A percentile compares a stretch with the other conserved stretches of the same genome.
phyloP scores from a whole-genome alignment of 176 grass and related monocot species.

The Carex littledalei region DNA sequence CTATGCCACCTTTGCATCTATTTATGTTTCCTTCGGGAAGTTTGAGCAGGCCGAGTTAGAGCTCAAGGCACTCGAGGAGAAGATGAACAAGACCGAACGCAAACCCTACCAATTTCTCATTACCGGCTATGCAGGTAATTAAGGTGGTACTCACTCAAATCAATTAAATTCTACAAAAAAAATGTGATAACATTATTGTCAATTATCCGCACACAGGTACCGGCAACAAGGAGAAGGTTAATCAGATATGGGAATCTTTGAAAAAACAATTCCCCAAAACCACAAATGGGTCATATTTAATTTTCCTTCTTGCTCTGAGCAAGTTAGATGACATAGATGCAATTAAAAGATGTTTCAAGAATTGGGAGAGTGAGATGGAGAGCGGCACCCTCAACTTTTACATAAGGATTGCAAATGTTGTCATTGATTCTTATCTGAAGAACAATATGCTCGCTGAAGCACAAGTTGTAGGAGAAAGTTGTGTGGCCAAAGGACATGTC shows the following conservation, averaged over 20 bases:
- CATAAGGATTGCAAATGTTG: conserved; percentile 54
- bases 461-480: conserved; percentile 35
- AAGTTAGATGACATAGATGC: conserved; percentile 50
- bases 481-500: conserved; percentile 40
- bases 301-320: conserved; percentile 55
- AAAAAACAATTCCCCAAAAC: conserved; percentile 39
- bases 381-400: not conserved
- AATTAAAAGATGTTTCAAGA: conserved; percentile 49
- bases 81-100: not conserved
- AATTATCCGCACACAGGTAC: conserved; percentile 17
- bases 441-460: conserved; percentile 47
- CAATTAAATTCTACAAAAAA: conserved; percentile 8
- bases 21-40: conserved; percentile 51
- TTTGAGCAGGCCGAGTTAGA: conserved; percentile 47
- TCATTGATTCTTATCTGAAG: conserved; percentile 48
- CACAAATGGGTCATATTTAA: conserved; percentile 55
- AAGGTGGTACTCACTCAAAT: conserved; percentile 43
- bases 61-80: conserved; percentile 60
- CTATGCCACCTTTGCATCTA: conserved; percentile 54
- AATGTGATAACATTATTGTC: no score
- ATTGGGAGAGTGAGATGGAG: conserved; percentile 55
- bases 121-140: conserved; percentile 6
- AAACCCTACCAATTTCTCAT: conserved; percentile 23
- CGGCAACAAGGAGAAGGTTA: conserved; percentile 52
- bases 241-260: conserved; percentile 49